Conservation (phyloP, 257 asterid species). For the Pogostemon cablin region DNA sequence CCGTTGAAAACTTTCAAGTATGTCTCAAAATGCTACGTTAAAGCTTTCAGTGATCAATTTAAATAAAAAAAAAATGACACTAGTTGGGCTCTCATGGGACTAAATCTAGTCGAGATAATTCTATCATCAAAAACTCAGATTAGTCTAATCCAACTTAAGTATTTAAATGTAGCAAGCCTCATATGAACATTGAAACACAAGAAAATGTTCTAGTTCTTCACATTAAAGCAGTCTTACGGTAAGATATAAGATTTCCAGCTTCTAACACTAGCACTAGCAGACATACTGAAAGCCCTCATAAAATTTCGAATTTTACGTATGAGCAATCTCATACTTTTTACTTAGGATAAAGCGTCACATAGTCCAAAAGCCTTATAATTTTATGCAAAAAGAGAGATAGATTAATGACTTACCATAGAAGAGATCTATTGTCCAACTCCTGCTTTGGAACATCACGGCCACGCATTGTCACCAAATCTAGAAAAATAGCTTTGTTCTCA, state of each 20-base stretch:
- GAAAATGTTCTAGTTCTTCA: slow-evolving; percentile 2
- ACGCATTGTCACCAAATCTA: slow-evolving; percentile 97
- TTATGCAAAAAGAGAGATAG: slow-evolving; percentile 13
- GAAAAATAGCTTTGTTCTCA: slow-evolving; percentile 94
- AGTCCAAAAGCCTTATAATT: slow-evolving; percentile 1
- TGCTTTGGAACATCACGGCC: slow-evolving; percentile 99
- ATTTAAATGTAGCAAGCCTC: background rate
- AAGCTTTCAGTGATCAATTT: background rate
- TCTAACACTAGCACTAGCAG: background rate
- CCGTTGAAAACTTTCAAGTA: background rate
- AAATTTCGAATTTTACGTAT: too few relatives aligned
- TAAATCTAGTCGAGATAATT: background rate
- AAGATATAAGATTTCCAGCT: background rate
- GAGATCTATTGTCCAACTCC: slow-evolving; percentile 94
- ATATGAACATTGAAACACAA: slow-evolving; percentile 1
- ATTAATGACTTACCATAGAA: slow-evolving; percentile 67
- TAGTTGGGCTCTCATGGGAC: background rate
- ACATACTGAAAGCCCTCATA: background rate
- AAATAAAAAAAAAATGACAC: background rate
- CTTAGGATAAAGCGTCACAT: slow-evolving; percentile 12
- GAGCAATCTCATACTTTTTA: background rate
- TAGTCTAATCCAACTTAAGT: background rate
- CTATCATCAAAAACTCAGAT: background rate
- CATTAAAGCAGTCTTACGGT: background rate
- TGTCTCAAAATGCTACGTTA: background rate